A percentile compares a stretch with the other conserved stretches of the same genome.
These are phyloP conservation scores for Amanita jacksonii DNA, from an alignment of 768 basidiomycete genomes.

Conservation along the genomic window DNA sequence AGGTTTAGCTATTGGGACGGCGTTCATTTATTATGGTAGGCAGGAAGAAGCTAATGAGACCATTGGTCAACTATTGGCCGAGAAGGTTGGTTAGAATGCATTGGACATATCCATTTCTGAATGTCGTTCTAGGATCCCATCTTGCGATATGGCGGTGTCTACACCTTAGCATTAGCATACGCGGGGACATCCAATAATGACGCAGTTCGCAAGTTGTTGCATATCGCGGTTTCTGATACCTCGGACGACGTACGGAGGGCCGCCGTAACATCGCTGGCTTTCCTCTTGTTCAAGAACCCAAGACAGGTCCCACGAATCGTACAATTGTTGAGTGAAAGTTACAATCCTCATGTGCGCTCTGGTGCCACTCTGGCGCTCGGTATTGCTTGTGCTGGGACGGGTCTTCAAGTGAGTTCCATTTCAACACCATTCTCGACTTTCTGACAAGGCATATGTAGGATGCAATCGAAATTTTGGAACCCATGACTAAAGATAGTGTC, in stretches of 20 bases:
- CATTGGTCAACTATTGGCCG: conserved; percentile 65
- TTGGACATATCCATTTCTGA: not conserved
- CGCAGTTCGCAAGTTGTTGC: conserved; percentile 83
- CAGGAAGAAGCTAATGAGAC: conserved; percentile 90
- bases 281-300: conserved; percentile 95
- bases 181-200: conserved; percentile 94
- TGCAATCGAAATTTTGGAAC: conserved; percentile 92
- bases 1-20: conserved; percentile 85
- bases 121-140: conserved; percentile 70
- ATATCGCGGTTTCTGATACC: conserved; percentile 97
- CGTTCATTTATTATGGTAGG: conserved; percentile 86
- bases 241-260: conserved; percentile 96
- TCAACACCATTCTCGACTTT: not conserved
- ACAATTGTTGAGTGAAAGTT: conserved; percentile 93
- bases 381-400: conserved; percentile 96
- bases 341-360: conserved; percentile 97
- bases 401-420: conserved; percentile 57
- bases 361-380: conserved; percentile 95
- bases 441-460: conserved; percentile 42
- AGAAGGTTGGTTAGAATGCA: conserved; percentile 52
- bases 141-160: conserved; percentile 94
- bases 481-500: conserved; percentile 96
- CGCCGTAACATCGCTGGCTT: conserved; percentile 92
- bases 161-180: conserved; percentile 92
- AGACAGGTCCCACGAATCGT: conserved; percentile 94